Base-by-base conservation (phyloP, 257 asterid species). In the Salvia rosmarinus region DNA sequence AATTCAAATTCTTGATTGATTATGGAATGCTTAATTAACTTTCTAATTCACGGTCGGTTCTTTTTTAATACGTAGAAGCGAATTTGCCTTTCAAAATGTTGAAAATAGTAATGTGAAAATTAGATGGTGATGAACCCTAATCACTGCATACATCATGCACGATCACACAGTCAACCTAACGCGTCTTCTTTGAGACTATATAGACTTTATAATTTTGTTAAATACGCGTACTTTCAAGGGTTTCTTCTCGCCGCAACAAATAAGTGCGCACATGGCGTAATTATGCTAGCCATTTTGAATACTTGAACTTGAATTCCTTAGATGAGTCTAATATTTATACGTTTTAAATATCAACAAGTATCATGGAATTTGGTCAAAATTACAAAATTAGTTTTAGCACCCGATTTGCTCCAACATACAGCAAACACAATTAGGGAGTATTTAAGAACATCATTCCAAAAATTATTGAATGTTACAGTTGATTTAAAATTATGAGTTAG, bases 401-500 rank as follows among this genome's bases (percentile, higher is more conserved):
- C 32, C 32, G 3, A 28, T 28, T 28, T 28, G 32, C 32, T 28
- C 32, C 32, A 28, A 28, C 32, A 28, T 4, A 28, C 32, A 3
- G 50, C 8, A 7, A 51, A 50, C 28, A 8, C 57, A 17, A 20
- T 20, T 51, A 20, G 6, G 17, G 17, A 44, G 50, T 44, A 44
- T 3, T 44, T 13, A 44, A 5, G 6, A 46, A 46, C 19, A 46
- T 7, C 19, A 13, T 46, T 46, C 51, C 9, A 12, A 54, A 52
- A 30, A 47, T 47, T 5, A 13, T 17, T 67, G 10, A 30, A 50
- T 13, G 6, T 23, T 42, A 2, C 11, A 37, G 21, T 73, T 73
- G 65, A 42, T 67, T 25, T 58, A 19, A 19, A 74, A 65, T 47
- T 74, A 10, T 34, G 34, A 16, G 21, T 28, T 57, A 32, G 43